These are phyloP conservation scores for Mycena rebaudengoi DNA, from an alignment of 768 basidiomycete species.

Conservation along the genomic window DNA sequence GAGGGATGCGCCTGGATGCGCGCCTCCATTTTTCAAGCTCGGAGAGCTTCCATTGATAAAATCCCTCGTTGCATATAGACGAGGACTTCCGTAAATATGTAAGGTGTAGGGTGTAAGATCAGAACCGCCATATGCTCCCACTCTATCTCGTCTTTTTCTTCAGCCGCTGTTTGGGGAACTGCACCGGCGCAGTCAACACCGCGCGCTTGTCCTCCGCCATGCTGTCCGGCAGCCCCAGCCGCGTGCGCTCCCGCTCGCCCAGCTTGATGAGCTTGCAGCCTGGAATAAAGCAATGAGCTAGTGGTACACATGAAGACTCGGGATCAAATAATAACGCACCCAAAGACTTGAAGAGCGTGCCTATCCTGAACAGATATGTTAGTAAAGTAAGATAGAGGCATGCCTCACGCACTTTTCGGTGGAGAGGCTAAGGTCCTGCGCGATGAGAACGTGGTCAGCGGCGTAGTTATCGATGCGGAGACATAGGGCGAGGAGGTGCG, in stretches of 20 bases:
- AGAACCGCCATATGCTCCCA: too few species aligned
- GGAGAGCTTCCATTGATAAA: too few species aligned
- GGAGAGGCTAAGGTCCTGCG: constrained; percentile 77
- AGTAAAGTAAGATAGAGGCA: constrained; percentile 7
- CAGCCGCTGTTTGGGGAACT: constrained; percentile 76
- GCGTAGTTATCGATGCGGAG: constrained; percentile 82
- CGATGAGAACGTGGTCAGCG: constrained; percentile 71
- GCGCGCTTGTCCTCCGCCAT: constrained; percentile 76
- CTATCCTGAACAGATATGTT: constrained; percentile 36
- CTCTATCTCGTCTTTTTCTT: constrained; percentile 42
- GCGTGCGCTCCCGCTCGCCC: constrained; percentile 68
- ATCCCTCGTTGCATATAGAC: too few species aligned
- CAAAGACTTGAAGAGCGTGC: constrained; percentile 55
- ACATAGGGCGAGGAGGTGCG: constrained; percentile 84
- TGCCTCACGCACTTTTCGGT: constrained; percentile 63
- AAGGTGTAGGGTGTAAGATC: too few species aligned
- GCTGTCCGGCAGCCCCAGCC: constrained; percentile 71
- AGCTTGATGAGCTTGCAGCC: constrained; percentile 79
- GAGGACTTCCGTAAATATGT: too few species aligned
- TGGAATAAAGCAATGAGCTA: constrained; percentile 32
- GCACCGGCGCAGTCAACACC: constrained; percentile 75
- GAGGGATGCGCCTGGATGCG: too few species aligned
- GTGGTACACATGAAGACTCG: not conserved
- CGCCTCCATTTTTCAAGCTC: too few species aligned
- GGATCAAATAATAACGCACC: not conserved